These are phyloP conservation scores for Nakazawaea ishiwadae DNA, from an alignment of 805 yeast genomes.

Conservation along the genomic window DNA sequence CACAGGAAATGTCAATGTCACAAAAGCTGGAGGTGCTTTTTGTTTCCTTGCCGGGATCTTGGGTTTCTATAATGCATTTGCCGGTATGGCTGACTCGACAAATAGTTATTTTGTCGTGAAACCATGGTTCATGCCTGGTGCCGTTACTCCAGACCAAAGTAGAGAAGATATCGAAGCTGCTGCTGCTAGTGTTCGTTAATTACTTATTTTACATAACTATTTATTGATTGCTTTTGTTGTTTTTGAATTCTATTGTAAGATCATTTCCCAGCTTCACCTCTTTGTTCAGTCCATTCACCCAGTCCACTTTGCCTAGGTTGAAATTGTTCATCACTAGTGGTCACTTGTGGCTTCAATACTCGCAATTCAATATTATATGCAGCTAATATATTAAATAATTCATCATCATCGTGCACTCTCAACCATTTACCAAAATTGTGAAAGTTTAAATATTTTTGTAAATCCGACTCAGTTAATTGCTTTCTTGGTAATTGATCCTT, in stretches of 20 bases:
- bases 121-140: constrained; percentile 46
- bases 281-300: constrained; percentile 63
- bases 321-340: constrained; percentile 17
- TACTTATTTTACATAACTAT: not conserved
- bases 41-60: constrained; percentile 37
- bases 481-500: constrained; percentile 40
- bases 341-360: constrained; percentile 7
- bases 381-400: constrained; percentile 30
- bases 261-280: constrained; percentile 71
- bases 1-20: constrained; percentile 26
- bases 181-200: constrained; percentile 2
- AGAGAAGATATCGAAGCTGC: constrained; percentile 9
- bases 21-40: constrained; percentile 45
- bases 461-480: constrained; percentile 34
- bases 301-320: constrained; percentile 73
- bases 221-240: no score
- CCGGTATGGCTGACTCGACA: constrained; percentile 42
- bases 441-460: constrained; percentile 28
- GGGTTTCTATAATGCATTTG: constrained; percentile 44
- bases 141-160: constrained; percentile 14
- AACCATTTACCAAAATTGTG: constrained; percentile 32
- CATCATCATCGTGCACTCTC: constrained; percentile 25
- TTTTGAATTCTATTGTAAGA: not conserved
- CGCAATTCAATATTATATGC: constrained; percentile 33
- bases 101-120: constrained; percentile 54